Base-by-base conservation (phyloP, 352 stramenopile genomes). In the Phytophthora macrochlamydospora region DNA sequence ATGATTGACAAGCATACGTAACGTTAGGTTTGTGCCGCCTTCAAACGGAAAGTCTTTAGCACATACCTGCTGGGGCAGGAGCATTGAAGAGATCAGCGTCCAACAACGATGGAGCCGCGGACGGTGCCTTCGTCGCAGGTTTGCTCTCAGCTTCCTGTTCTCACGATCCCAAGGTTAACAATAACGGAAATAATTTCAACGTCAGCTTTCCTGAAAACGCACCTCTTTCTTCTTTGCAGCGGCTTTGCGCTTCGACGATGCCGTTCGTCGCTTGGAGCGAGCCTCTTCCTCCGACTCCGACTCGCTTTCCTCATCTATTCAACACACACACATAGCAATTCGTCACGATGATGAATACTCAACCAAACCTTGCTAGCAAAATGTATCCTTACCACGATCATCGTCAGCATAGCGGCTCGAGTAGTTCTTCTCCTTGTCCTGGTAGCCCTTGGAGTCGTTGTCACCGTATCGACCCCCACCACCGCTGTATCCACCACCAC, bases 221-320 rank as follows among this genome's bases (percentile, higher is more conserved):
- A 90, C 85, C 61, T 93, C 79, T 75, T 92, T 90, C 70, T 92
- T 95, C 61, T 85, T 87, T n/a, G 80, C 76, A 32, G 55, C 69
- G 24, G 61, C 60, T 67, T 82, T 90, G 49, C 76, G 65, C 73
- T 90, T 92, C 4, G 79, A 87, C 24, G 83, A 89, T 2, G 82
- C 76, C 28, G 82, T 87, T 69, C 83, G 76, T 61, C 83, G 76
- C 58, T 85, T 79, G 9, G 79, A 79, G 31, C 62, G 45, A 56
- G 81, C 78, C 49, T 92, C 87, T 65, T 87, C 81, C 35, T 93
- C 85, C 1, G 87, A 95, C 30, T 89, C 85, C 2, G 83, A 92
- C 18, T 88, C 83, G 40, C 78, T 85, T 51, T 60, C 66, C 32
- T 92, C 79, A 44, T 85, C 78, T 89, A 42, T 35, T 40, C 18